Percentiles rank a stretch among this genome's conserved stretches.
Evolutionary conservation across 164 flowering plant genomes (phyloP).

Genomic region (Tetrastigma voinierianum): DNA sequence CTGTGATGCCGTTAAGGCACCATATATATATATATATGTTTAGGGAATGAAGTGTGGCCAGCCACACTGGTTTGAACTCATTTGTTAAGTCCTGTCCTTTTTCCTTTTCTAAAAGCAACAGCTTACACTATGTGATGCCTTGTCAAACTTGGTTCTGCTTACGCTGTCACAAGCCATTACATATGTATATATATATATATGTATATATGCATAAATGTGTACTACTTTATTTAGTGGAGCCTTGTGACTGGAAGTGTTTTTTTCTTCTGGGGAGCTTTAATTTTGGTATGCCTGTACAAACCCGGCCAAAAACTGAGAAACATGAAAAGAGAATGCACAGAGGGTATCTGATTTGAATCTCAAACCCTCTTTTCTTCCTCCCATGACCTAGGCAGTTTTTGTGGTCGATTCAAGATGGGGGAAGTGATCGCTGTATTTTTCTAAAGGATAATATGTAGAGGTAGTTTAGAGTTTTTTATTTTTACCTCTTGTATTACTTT

Average conservation of each 20-base stretch:
- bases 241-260: constrained; percentile 23
- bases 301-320: constrained; percentile 17
- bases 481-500: too few species aligned
- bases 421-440: neutral
- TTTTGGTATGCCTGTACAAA: constrained; percentile 42
- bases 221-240: constrained; percentile 23
- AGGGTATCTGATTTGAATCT: constrained; percentile 5
- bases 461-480: too few species aligned
- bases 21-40: neutral
- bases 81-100: neutral
- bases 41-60: neutral
- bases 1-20: neutral
- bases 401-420: neutral
- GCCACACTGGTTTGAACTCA: neutral
- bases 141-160: neutral
- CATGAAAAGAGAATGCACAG: constrained; percentile 28
- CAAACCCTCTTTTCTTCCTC: constrained; percentile 1
- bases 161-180: too few species aligned
- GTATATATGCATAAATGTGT: constrained; percentile 20
- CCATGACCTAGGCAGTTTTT: neutral
- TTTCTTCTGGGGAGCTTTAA: constrained; percentile 32
- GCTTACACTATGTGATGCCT: neutral
- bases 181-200: too few species aligned
- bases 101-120: neutral
- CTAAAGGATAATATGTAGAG: too few species aligned